Percentiles rank a stretch among this genome's conserved stretches.
Conservation (phyloP, 768 basidiomycete species). For the Asterophora lycoperdoides region DNA sequence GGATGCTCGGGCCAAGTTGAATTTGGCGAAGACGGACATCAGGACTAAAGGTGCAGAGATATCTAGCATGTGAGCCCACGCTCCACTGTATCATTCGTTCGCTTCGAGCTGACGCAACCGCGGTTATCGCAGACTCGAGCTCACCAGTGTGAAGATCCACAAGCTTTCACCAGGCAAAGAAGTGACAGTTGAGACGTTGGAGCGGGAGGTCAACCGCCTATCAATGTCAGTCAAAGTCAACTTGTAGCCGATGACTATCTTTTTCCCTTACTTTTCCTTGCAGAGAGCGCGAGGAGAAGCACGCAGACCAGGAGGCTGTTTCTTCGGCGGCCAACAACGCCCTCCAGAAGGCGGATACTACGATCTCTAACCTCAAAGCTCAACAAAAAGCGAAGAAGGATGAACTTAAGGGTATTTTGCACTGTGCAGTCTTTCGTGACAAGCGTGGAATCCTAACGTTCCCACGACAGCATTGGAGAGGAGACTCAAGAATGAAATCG, state of each 20-base stretch:
- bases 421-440: neutral
- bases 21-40: constrained; percentile 66
- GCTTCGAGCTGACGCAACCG: neutral
- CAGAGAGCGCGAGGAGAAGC: constrained; percentile 69
- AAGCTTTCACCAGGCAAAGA: constrained; percentile 57
- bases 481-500: constrained; percentile 33
- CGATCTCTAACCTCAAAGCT: constrained; percentile 52
- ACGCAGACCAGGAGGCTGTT: constrained; percentile 42
- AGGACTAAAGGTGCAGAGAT: constrained; percentile 64
- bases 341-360: constrained; percentile 62
- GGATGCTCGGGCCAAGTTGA: constrained; percentile 73
- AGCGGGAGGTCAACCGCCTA: constrained; percentile 61
- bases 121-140: constrained; percentile 48
- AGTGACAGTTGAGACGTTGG: constrained; percentile 61
- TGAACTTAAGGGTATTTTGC: constrained; percentile 55
- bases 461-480: constrained; percentile 42
- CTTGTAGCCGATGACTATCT: neutral
- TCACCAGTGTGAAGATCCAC: constrained; percentile 56
- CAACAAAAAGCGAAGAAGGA: constrained; percentile 60
- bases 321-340: constrained; percentile 46
- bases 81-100: neutral
- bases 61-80: constrained; percentile 53
- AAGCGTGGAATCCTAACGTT: neutral
- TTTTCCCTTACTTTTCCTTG: neutral
- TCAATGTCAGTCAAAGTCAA: constrained; percentile 41